Evolutionary conservation across 352 stramenopile species (phyloP).

Genomic region (Pythium apleroticum): DNA sequence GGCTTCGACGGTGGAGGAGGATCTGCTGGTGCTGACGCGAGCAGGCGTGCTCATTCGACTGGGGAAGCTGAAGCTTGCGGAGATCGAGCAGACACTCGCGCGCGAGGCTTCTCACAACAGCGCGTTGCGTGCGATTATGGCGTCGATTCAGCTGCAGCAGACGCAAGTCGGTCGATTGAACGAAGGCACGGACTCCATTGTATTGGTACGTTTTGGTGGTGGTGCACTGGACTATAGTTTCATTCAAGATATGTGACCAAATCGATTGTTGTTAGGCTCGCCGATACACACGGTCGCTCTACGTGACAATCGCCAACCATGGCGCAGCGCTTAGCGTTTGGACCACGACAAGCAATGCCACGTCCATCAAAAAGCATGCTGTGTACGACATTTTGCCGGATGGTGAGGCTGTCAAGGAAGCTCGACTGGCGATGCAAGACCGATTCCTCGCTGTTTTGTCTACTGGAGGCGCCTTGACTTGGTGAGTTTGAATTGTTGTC

Average conservation of each 20-base stretch:
- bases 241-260: too few species aligned
- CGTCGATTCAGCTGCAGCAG: slow-evolving; percentile 24
- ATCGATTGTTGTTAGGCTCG: slow-evolving; percentile 15
- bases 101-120: slow-evolving; percentile 15
- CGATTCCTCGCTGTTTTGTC: slow-evolving; percentile 25
- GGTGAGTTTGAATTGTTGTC: too few species aligned
- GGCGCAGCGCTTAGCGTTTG: slow-evolving; percentile 24
- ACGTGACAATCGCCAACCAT: slow-evolving; percentile 31
- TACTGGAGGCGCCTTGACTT: slow-evolving; percentile 9
- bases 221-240: too few species aligned
- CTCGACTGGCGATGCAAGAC: slow-evolving; percentile 7
- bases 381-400: slow-evolving; percentile 9
- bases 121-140: slow-evolving; percentile 22
- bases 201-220: slow-evolving; percentile 20
- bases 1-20: slow-evolving; percentile 6
- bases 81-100: slow-evolving; percentile 26
- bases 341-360: slow-evolving; percentile 14
- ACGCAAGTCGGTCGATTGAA: slow-evolving; percentile 14
- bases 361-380: slow-evolving; percentile 7
- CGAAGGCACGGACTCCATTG: slow-evolving; percentile 15
- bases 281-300: slow-evolving; percentile 24
- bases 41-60: slow-evolving; percentile 28
- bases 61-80: slow-evolving; percentile 20
- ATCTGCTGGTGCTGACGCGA: slow-evolving; percentile 31
- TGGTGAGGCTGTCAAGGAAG: slow-evolving; percentile 12